Evolutionary conservation across 2,329 filamentous ascomycete species (phyloP), one percentile per base, ranked within the genome.

Genomic region (Raffaelea arxii): DNA sequence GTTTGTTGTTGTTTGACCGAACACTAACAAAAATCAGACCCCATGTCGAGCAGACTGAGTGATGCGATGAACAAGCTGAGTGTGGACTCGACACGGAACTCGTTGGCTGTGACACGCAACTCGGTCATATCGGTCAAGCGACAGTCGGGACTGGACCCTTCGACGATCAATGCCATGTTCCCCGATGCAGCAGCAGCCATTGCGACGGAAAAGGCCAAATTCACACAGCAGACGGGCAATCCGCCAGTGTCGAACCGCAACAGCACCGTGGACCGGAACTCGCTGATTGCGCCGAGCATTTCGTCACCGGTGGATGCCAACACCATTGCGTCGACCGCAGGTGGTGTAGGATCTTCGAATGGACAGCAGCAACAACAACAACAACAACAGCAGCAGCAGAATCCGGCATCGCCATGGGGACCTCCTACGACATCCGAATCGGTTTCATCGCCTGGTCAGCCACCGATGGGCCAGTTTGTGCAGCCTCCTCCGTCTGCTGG

Each of bases 121-220:
- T 84, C 86, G 35, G 80, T 84, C 47, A 86, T 84, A 43, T 80
- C 88, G 12, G 79, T 82, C 44, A 97, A 96, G 71, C 83, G 92
- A 56, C 92, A 94, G 63, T 97, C 92, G 40, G 89, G 85, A n/a
- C 80, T 98, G 47, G 91, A 97, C 62, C 77, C 87, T 5, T 88
- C 84, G 25, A 94, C 88, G 22, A 96, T 98, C 66, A 95, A 95
- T 66, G 89, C 88, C 58, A 97, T 98, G 92, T 98, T 98, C 64
- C 92, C 92, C 6, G 92, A 98, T 69, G 92, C 92, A 39, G 92
- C 92, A 14, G 91, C 91, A 37, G 92, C 92, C n/a, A 97, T 98
- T 63, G 91, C 91, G 23, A 94, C 92, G 51, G 91, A 98, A 66
- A 96, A 96, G 71, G 91, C 90, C 49, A 94, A 96, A 63, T 97